Base-by-base conservation (phyloP, 2,329 filamentous ascomycete genomes). In the Raffaelea ambrosiae region DNA sequence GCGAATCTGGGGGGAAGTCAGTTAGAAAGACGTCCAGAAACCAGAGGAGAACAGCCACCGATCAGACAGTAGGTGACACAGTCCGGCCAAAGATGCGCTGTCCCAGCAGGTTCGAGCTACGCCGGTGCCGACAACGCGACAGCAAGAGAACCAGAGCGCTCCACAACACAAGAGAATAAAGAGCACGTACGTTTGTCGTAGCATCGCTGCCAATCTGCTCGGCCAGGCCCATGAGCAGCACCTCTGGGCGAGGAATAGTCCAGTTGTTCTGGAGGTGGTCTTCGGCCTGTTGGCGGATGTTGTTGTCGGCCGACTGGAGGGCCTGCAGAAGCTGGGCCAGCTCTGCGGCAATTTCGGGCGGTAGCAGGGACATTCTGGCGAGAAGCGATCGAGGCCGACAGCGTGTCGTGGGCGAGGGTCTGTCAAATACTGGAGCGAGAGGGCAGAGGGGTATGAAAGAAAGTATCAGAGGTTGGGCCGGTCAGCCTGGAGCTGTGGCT, bases 211-310 rank as follows among this genome's bases (percentile, higher is more conserved):
- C 82, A 58, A 95, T 83, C 69, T 97, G 91, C 70, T 97, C 93
- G 38, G 86, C 90, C 58, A 98, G 72, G 55, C 90, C 93, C 85
- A 97, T 93, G 63, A 98, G 72, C 57, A 97, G 74, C 58, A 95
- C 77, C 60, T 96, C 90, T 33, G 93, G 90, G 52, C 86, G 80
- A 49, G 80, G 76, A 53, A 73, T 71, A 33, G 89, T 86, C 93
- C 93, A 98, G 74, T 89, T 90, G 67, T 81, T 87, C 65, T 88
- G 87, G 53, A 98, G 73, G 65, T 90, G 85, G 55, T 94, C 88
- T 68, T 98, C 93, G 46, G 91, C 91, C 65, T 88, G 81, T 26
- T 86, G 81, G 63, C 93, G 84, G 58, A 88, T 76, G 50, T 75
- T 74, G 70, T 98, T 98, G 70, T 98, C 91, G 58, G 88, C 71